These are phyloP conservation scores for Blastocystis sp. DNA, from an alignment of 352 stramenopile genomes.

Conservation along the genomic window DNA sequence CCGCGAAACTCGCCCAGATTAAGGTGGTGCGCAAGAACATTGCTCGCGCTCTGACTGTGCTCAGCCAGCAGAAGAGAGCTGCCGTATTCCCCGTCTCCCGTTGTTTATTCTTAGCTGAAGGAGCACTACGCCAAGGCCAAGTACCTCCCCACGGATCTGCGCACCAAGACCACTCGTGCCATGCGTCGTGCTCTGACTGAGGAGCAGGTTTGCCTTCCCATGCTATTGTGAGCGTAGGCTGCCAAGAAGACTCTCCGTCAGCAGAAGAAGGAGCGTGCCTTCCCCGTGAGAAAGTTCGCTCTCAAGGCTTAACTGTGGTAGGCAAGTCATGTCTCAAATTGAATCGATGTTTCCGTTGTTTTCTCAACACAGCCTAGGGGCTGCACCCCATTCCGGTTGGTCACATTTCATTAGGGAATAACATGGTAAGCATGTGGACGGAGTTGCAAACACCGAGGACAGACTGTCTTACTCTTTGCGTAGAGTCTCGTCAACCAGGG, in stretches of 20 bases:
- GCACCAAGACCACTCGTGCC: slow-evolving; percentile 95
- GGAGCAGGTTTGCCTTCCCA: slow-evolving; percentile 90
- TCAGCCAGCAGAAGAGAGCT: slow-evolving; percentile 98
- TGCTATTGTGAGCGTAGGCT: slow-evolving; percentile 51
- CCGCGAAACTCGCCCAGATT: slow-evolving; percentile 99
- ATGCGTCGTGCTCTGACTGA: slow-evolving; percentile 91
- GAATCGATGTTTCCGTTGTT: no score
- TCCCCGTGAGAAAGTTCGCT: slow-evolving; percentile 90
- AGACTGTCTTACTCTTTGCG: slow-evolving; percentile 7
- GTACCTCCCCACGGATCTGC: slow-evolving; percentile 94
- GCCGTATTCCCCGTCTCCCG: slow-evolving; percentile 74
- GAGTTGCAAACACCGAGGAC: not conserved
- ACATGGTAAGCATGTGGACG: slow-evolving; percentile 10
- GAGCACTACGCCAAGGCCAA: slow-evolving; percentile 88
- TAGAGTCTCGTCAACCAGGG: no score
- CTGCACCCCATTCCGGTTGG: not conserved
- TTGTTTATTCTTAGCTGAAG: slow-evolving; percentile 77
- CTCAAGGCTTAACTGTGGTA: slow-evolving; percentile 88
- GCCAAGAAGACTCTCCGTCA: slow-evolving; percentile 73
- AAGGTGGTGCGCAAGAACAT: slow-evolving; percentile 97
- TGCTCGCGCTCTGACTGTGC: slow-evolving; percentile 95
- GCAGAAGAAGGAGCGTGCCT: slow-evolving; percentile 91
- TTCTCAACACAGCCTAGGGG: no score
- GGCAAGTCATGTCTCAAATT: no score
- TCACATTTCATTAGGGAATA: not conserved